Conservation (phyloP, 495 filamentous ascomycete genomes). For the Aspergillus steynii region DNA sequence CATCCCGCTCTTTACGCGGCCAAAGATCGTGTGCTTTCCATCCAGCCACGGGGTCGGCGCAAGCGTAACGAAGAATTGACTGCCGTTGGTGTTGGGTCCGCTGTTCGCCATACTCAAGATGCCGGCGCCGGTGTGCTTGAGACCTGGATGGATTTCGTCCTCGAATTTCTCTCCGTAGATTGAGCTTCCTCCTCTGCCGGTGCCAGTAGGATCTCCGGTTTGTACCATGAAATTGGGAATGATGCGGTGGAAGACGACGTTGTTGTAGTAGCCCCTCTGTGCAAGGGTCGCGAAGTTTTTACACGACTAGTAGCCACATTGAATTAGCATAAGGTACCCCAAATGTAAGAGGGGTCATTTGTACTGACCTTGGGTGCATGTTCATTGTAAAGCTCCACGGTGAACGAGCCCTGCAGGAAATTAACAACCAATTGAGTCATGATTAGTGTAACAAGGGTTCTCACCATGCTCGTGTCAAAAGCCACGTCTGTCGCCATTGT, state of each 20-base stretch:
- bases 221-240: conserved; percentile 98
- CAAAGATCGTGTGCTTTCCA: conserved; percentile 97
- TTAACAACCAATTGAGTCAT: conserved; percentile 19
- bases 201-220: conserved; percentile 94
- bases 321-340: conserved; percentile 16
- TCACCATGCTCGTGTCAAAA: conserved; percentile 82
- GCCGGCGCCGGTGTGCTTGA: conserved; percentile 95
- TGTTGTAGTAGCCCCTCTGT: conserved; percentile 81
- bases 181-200: conserved; percentile 82
- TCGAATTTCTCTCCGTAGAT: conserved; percentile 96
- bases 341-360: background rate
- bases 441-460: background rate
- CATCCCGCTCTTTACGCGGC: conserved; percentile 84
- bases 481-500: conserved; percentile 73
- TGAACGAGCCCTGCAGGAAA: conserved; percentile 67
- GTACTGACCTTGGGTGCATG: conserved; percentile 68
- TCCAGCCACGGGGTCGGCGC: conserved; percentile 97
- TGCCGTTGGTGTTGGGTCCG: conserved; percentile 91
- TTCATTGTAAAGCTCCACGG: conserved; percentile 82
- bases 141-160: conserved; percentile 74
- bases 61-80: conserved; percentile 84
- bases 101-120: conserved; percentile 95
- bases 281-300: conserved; percentile 83
- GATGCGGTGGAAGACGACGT: conserved; percentile 85
- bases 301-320: conserved; percentile 61